Percentiles rank a stretch among this genome's conserved stretches.
Conservation (phyloP, 2,329 filamentous ascomycete genomes). For the Raffaelea deltoideospora region DNA sequence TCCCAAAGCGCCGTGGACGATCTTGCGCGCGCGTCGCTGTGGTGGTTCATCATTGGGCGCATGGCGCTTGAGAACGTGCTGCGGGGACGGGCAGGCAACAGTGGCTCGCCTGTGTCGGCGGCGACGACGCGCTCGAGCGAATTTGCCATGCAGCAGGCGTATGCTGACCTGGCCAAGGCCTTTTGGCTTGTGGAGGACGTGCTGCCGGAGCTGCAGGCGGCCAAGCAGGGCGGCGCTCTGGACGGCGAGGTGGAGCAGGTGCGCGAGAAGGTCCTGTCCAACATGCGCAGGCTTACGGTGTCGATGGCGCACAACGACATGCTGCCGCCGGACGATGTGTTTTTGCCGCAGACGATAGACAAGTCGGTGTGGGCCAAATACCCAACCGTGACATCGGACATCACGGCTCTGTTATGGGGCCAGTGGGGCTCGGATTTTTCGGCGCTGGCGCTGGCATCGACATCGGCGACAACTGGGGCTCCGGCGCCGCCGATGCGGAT, state of each 20-base stretch:
- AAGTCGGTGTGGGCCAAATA: conserved; percentile 72
- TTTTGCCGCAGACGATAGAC: conserved; percentile 64
- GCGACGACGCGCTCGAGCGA: conserved; percentile 39
- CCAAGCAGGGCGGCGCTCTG: conserved; percentile 25
- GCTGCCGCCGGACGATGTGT: conserved; percentile 52
- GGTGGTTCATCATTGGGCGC: conserved; percentile 83
- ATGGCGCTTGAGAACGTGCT: conserved; percentile 59
- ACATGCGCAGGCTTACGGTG: conserved; percentile 57
- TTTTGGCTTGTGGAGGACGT: conserved; percentile 60
- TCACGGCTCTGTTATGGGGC: conserved; percentile 54
- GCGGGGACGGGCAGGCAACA: conserved; percentile 42
- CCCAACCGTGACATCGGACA: conserved; percentile 56
- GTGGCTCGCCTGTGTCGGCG: conserved; percentile 17
- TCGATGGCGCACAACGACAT: conserved; percentile 79
- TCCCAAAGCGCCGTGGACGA: conserved; percentile 47
- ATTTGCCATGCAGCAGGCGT: conserved; percentile 55
- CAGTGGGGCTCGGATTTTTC: conserved; percentile 34
- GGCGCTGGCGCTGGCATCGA: conserved; percentile 29
- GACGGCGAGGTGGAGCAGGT: conserved; percentile 32
- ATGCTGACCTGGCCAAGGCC: conserved; percentile 71
- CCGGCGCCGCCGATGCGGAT: conserved; percentile 34
- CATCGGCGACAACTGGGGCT: no score
- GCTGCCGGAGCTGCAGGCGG: conserved; percentile 31
- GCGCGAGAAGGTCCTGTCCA: conserved; percentile 42
- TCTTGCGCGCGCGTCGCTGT: conserved; percentile 58